Percentiles rank a stretch among this genome's conserved stretches.
phyloP scores from a whole-genome alignment of 441 rosid species.

The Bocquillonia castaneifolia region DNA sequence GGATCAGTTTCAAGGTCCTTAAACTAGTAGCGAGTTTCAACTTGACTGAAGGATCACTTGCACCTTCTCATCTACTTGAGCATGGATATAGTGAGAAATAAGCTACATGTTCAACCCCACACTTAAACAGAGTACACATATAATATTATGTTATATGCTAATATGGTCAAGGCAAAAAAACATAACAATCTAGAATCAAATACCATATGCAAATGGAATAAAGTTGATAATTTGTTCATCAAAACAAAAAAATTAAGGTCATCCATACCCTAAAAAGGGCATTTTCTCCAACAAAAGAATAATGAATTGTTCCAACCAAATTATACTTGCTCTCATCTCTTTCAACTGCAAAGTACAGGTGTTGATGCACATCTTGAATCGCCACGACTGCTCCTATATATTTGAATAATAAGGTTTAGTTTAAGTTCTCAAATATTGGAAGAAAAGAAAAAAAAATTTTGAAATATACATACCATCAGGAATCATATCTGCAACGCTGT shows the following conservation, averaged over 20 bases:
- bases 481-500: conserved; percentile 48
- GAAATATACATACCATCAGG: conserved; percentile 63
- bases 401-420: conserved; percentile 21
- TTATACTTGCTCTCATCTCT: conserved; percentile 50
- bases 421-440: conserved; percentile 25
- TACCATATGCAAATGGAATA: conserved; percentile 7
- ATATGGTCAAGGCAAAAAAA: not conserved
- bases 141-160: not conserved
- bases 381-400: conserved; percentile 77
- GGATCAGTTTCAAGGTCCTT: not conserved
- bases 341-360: conserved; percentile 73
- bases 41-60: not conserved
- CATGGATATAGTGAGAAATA: conserved; percentile 1
- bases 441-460: conserved; percentile 18
- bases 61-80: not conserved
- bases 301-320: conserved; percentile 66
- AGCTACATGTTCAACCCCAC: not conserved
- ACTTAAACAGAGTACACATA: not conserved
- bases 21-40: not conserved
- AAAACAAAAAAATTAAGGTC: not conserved
- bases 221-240: not conserved
- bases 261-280: conserved; percentile 81
- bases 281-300: conserved; percentile 79
- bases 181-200: not conserved
- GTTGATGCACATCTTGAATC: conserved; percentile 85